These are phyloP conservation scores for Pythium utonaiense DNA, from an alignment of 352 stramenopile genomes.

Conservation along the genomic window DNA sequence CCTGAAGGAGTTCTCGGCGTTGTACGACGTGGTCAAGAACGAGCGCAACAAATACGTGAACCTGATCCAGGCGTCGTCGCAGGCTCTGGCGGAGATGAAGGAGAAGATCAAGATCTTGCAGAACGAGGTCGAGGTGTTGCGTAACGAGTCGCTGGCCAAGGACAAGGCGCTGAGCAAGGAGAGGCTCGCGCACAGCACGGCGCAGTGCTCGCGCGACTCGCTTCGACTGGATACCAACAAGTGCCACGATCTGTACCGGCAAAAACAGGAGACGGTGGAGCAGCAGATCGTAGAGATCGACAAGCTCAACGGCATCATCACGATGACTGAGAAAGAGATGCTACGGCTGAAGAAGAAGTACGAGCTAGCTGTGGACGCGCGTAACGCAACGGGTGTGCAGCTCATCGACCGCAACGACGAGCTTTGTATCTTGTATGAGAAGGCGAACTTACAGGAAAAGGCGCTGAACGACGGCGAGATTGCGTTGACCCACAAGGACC, in stretches of 20 bases:
- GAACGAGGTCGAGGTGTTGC: constrained; percentile 93
- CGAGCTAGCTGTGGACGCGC: constrained; percentile 82
- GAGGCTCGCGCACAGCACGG: constrained; percentile 74
- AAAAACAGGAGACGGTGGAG: constrained; percentile 90
- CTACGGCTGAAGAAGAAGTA: constrained; percentile 92
- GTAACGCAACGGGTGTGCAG: constrained; percentile 89
- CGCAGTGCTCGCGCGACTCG: constrained; percentile 87
- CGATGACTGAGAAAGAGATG: constrained; percentile 87
- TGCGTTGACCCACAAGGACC: constrained; percentile 75
- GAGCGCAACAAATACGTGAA: constrained; percentile 96
- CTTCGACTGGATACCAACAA: constrained; percentile 91
- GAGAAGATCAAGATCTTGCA: constrained; percentile 96
- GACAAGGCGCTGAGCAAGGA: constrained; percentile 92
- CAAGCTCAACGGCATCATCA: constrained; percentile 94
- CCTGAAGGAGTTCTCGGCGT: constrained; percentile 89
- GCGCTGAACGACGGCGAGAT: constrained; percentile 80
- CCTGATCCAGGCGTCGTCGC: constrained; percentile 88
- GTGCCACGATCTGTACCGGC: constrained; percentile 82
- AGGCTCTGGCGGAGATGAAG: constrained; percentile 94
- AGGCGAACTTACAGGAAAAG: constrained; percentile 87
- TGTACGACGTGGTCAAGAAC: constrained; percentile 96
- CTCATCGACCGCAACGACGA: constrained; percentile 95
- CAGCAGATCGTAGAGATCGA: constrained; percentile 96
- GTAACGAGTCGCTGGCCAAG: constrained; percentile 91
- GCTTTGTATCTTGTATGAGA: constrained; percentile 94